Conservation (phyloP, 2,329 filamentous ascomycete species). For the Penicillium capsulatum region DNA sequence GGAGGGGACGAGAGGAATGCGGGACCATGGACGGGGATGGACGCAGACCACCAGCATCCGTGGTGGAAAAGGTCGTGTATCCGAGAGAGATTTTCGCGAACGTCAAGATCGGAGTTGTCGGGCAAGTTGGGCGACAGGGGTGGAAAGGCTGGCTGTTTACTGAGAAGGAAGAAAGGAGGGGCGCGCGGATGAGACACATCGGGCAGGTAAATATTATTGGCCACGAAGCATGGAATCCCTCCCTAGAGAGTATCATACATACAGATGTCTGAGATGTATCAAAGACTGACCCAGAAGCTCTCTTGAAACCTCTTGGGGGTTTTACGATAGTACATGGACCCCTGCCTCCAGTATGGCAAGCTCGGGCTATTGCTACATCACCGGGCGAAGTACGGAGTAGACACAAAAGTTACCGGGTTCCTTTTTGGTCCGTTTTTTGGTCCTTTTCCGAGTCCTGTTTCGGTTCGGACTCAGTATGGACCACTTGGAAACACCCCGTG, state of each 20-base stretch:
- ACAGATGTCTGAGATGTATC: too few species aligned
- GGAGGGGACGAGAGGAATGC: constrained; percentile 25
- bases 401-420: constrained; percentile 22
- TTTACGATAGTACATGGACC: too few species aligned
- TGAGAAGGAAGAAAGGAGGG: constrained; percentile 12
- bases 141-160: constrained; percentile 16
- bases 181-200: too few species aligned
- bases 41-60: constrained; percentile 23
- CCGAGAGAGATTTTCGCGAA: background rate
- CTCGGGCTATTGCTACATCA: too few species aligned
- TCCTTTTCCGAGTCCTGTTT: constrained; percentile 14
- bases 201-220: too few species aligned
- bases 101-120: constrained; percentile 3
- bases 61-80: constrained; percentile 1
- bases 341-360: too few species aligned
- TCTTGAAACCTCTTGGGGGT: too few species aligned
- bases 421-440: constrained; percentile 1
- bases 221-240: too few species aligned
- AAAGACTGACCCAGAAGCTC: too few species aligned
- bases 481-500: too few species aligned
- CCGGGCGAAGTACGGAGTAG: too few species aligned
- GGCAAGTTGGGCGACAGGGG: constrained; percentile 12
- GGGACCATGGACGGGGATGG: constrained; percentile 33
- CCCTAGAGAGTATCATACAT: too few species aligned
- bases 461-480: constrained; percentile 11